Evolutionary conservation across 2,329 filamentous ascomycete species (phyloP), one percentile per base, ranked within the genome.

Genomic region (Fusarium heterosporum): DNA sequence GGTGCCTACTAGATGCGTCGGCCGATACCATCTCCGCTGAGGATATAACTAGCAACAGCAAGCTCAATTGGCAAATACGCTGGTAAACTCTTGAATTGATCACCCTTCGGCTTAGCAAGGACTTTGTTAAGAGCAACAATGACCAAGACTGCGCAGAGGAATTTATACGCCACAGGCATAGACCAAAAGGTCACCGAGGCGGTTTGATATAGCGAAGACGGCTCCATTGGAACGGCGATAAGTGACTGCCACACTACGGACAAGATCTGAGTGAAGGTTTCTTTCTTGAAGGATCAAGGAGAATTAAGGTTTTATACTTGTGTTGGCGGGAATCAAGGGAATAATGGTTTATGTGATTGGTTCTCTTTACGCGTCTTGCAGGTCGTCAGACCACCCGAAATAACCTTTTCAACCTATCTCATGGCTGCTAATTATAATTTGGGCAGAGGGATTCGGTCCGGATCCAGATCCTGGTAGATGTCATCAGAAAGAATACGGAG

Each of bases 1-100:
- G 16, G 9, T 9, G n/a, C 34, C 46, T 42, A 70, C 62, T 55
- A 70, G 28, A 70, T 51, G 30, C 63, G 59, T 28, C 55, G 63
- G 2, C 59, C 36, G 2, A 58, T 17, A 2, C 63, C 66, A 36
- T 69, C 51, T 14, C 59, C 52, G 2, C 54, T 50, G 25, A 69
- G 47, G 6, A 68, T 30, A 17, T 64, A 64, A 32, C 55, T 53
- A 1, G 49, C 55, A 36, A 69, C 36, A 11, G 45, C 63, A 25
- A 69, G 45, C n/a, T 70, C 67, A 16, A 62, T 41, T 9, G 55
- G 55, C 3, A 55, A 49, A 46, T 58, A 70, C 4, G 42, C 30
- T 10, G 67, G 55, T 3, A 69, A 40, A 2, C 39, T 17, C 4
- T n/a, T 50, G 8, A 17, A 46, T 4, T 12, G 26, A 8, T 51